Evolutionary conservation across 305 asterid genomes (phyloP).

Genomic region (Fraxinus velutina): DNA sequence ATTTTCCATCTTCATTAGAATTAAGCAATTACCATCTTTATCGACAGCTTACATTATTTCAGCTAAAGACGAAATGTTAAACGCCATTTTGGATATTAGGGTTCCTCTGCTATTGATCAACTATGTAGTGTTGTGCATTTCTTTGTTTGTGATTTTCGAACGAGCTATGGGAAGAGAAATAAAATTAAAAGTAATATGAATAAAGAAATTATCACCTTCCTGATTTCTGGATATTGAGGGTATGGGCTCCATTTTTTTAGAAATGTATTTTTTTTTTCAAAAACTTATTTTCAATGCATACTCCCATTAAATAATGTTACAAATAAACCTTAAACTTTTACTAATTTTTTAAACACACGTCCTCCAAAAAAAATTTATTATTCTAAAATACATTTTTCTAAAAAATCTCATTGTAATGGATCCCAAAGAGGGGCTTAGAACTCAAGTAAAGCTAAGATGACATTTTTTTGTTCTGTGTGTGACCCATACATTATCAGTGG

Average conservation of each 20-base stretch:
- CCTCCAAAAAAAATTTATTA: too few species aligned
- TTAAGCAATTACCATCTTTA: not conserved
- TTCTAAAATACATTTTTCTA: not conserved
- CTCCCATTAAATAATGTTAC: not conserved
- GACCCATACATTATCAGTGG: not conserved
- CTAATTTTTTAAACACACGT: too few species aligned
- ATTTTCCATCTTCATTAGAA: not conserved
- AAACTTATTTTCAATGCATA: not conserved
- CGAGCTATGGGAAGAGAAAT: not conserved
- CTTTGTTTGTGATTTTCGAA: not conserved
- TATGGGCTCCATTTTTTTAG: not conserved
- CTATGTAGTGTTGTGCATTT: not conserved
- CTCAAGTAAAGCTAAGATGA: not conserved
- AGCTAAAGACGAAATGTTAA: not conserved
- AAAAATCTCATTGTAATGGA: not conserved
- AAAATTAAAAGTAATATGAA: not conserved
- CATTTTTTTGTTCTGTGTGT: too few species aligned
- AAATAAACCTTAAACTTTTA: not conserved
- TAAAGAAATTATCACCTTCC: not conserved
- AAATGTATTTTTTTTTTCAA: not conserved
- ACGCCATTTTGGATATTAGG: constrained; percentile 23
- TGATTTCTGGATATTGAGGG: not conserved
- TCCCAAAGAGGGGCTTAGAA: not conserved
- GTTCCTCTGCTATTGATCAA: constrained; percentile 9
- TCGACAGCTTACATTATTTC: not conserved